Conservation (phyloP, 129 eudicot genomes). For the Centella asiatica region DNA sequence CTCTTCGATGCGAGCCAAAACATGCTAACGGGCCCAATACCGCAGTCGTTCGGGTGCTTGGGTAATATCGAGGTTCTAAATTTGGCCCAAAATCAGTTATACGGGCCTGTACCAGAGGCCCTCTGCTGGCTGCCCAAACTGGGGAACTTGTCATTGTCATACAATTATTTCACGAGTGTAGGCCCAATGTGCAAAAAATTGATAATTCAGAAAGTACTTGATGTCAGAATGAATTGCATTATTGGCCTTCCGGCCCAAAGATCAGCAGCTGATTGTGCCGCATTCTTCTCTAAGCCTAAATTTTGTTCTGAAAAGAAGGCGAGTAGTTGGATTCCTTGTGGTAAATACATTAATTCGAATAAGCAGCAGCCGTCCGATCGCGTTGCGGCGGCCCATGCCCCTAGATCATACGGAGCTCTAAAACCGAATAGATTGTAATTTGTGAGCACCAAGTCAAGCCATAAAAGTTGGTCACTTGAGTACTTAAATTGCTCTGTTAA, state of each 20-base stretch:
- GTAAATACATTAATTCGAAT: background rate
- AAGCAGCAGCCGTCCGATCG: background rate
- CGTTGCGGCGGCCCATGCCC: background rate
- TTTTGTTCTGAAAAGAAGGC: slow-evolving; percentile 15
- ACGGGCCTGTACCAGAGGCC: slow-evolving; percentile 30
- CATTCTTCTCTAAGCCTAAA: slow-evolving; percentile 18
- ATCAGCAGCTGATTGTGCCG: slow-evolving; percentile 29
- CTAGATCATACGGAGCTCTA: slow-evolving; percentile 4
- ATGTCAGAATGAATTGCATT: slow-evolving; percentile 46
- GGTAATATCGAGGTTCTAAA: slow-evolving; percentile 23
- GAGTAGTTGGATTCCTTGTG: slow-evolving; percentile 19
- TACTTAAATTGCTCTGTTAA: too few species aligned
- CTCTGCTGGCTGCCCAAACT: slow-evolving; percentile 24
- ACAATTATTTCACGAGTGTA: slow-evolving; percentile 39
- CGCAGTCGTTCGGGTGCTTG: slow-evolving; percentile 35
- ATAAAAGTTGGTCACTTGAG: background rate
- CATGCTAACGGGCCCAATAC: slow-evolving; percentile 30
- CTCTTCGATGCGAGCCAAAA: slow-evolving; percentile 36
- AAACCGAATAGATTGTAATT: background rate
- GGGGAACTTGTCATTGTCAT: slow-evolving; percentile 25
- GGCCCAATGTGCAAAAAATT: slow-evolving; percentile 27
- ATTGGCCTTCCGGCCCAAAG: slow-evolving; percentile 32
- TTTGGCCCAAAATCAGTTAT: slow-evolving; percentile 28
- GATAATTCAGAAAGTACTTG: slow-evolving; percentile 18
- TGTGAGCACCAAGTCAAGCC: background rate